Evolutionary conservation across 805 yeast genomes (phyloP).

Genomic region (Pichia pseudocactophila): DNA sequence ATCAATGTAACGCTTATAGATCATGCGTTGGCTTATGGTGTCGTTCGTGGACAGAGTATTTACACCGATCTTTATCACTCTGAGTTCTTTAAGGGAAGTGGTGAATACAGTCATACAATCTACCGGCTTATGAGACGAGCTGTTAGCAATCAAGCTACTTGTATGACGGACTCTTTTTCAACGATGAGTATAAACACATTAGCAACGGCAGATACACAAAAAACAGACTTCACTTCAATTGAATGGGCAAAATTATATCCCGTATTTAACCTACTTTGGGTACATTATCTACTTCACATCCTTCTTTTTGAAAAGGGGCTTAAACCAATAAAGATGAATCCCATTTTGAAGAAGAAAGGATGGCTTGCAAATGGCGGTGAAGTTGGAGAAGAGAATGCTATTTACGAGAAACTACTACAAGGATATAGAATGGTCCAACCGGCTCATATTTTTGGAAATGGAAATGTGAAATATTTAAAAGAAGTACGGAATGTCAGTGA

Average conservation of each 20-base stretch:
- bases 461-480: constrained; percentile 14
- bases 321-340: constrained; percentile 22
- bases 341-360: constrained; percentile 18
- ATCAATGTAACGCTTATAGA: constrained; percentile 44
- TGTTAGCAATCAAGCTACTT: constrained; percentile 22
- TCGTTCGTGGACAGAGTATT: constrained; percentile 25
- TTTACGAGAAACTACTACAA: constrained; percentile 22
- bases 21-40: constrained; percentile 46
- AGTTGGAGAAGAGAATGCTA: constrained; percentile 16
- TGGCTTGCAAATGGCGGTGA: constrained; percentile 13
- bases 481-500: constrained; percentile 14
- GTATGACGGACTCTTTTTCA: constrained; percentile 7
- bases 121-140: constrained; percentile 41
- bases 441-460: constrained; percentile 11
- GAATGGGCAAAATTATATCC: constrained; percentile 39
- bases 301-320: constrained; percentile 34
- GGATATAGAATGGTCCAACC: constrained; percentile 31
- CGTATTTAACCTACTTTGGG: constrained; percentile 53
- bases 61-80: constrained; percentile 59
- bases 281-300: constrained; percentile 49
- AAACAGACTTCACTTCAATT: not conserved
- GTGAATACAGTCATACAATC: constrained; percentile 54
- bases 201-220: not conserved
- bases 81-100: constrained; percentile 48
- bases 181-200: constrained; percentile 6